Evolutionary conservation across 2,329 filamentous ascomycete genomes (phyloP), one percentile per base, ranked within the genome.

Genomic region (Fusarium beomiforme): DNA sequence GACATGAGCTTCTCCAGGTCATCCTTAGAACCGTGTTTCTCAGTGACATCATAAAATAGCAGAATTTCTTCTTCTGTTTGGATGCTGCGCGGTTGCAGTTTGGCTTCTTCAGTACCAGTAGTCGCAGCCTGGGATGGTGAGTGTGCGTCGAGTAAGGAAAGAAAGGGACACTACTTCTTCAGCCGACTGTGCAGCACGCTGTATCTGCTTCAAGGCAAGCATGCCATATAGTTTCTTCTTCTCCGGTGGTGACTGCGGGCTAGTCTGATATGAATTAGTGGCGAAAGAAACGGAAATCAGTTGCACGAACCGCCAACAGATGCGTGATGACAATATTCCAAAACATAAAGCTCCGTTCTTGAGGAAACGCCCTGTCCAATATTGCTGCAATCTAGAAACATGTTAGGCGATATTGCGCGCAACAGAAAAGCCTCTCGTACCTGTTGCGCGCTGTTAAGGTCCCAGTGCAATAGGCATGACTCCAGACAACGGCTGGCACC

Each of bases 401-500:
- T 13, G 63, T 77, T 26, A 75, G 55, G 36, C 6, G 19, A n/a
- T 29, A 5, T 14, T 19, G 17, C 24, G 21, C 17, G 23, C 21
- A 17, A 19, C 4, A 33, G 23, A 26, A 14, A 10, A 16, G 2
- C 29, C 9, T 64, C 13, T 8, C 77, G 65, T 78, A 88, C 87
- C 81, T 88, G 86, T 76, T 90, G 88, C 4, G 87, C 86, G 72
- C 86, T 87, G 61, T 83, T 80, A 59, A 89, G 81, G 70, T 90
- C 88, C 82, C 86, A 88, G 56, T 87, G 81, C 66, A 85, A 78
- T 58, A 89, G 73, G 69, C 88, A 90, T 12, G 85, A 83, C 70
- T 87, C 83, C 46, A 89, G 79, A 63, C 85, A 88, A 44, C 80
- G 81, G 12, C 81, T 79, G 8, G 79, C 83, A 21, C 76, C 75